phyloP scores from a whole-genome alignment of 345 rosid genomes.

The Citrus cavaleriei region DNA sequence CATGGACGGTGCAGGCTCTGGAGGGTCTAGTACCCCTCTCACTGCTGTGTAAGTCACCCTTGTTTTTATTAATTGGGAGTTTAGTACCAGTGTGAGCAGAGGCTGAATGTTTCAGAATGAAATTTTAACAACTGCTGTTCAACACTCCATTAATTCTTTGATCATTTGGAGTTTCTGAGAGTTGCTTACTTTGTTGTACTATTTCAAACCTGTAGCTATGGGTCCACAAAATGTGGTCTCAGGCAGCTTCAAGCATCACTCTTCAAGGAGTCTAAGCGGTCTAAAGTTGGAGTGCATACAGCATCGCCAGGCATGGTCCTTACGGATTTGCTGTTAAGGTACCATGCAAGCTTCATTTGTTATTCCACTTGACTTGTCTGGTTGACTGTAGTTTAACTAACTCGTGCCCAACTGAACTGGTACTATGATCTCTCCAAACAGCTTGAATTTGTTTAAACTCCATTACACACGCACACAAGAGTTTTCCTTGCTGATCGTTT shows the following conservation, averaged over 20 bases:
- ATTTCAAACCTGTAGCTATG: constrained; percentile 53
- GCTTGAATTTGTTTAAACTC: background rate
- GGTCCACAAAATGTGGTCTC: constrained; percentile 96
- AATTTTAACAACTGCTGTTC: background rate
- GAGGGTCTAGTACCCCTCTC: constrained; percentile 96
- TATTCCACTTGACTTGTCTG: background rate
- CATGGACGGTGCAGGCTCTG: constrained; percentile 99
- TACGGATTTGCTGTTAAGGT: constrained; percentile 90
- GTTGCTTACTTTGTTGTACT: constrained; percentile 1
- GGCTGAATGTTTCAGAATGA: background rate
- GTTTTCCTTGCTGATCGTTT: background rate
- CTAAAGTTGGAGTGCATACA: constrained; percentile 87
- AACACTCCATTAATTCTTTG: background rate
- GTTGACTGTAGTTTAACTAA: background rate
- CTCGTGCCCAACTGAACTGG: background rate
- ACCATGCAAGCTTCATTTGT: background rate
- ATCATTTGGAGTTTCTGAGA: background rate
- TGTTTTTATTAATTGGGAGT: background rate
- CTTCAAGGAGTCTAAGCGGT: constrained; percentile 68
- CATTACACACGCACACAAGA: no score
- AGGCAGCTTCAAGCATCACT: constrained; percentile 88
- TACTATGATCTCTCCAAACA: background rate
- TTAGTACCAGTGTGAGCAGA: background rate
- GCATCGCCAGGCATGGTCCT: constrained; percentile 99
- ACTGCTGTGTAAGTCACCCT: constrained; percentile 77